These are phyloP conservation scores for Lichtheimia ornata DNA, from an alignment of 371 early-diverging fungal genomes.

Conservation along the genomic window DNA sequence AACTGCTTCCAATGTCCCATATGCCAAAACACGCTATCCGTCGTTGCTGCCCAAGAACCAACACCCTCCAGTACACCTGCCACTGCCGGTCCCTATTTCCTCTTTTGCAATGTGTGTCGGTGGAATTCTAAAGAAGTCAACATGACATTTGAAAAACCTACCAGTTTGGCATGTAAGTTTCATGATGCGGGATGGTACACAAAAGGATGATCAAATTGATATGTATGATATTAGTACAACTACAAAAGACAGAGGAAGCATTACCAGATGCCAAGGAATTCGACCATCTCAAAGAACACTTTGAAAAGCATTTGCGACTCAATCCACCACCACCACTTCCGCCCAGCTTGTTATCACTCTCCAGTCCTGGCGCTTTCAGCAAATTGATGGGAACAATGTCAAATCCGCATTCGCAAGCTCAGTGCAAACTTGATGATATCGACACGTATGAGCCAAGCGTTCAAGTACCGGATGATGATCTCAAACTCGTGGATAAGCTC, in stretches of 20 bases:
- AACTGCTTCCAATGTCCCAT: slow-evolving; percentile 95
- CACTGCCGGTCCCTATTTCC: slow-evolving; percentile 53
- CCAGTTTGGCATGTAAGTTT: slow-evolving; percentile 80
- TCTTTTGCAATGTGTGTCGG: slow-evolving; percentile 85
- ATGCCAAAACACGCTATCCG: slow-evolving; percentile 82
- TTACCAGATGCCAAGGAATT: slow-evolving; percentile 80
- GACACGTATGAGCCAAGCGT: slow-evolving; percentile 50
- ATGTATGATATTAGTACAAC: slow-evolving; percentile 54
- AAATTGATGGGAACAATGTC: slow-evolving; percentile 43
- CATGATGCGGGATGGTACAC: not conserved
- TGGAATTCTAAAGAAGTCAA: slow-evolving; percentile 92
- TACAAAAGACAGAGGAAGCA: slow-evolving; percentile 76
- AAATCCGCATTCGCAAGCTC: slow-evolving; percentile 24
- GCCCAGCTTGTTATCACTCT: slow-evolving; percentile 43
- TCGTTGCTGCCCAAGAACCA: slow-evolving; percentile 69
- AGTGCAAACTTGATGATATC: slow-evolving; percentile 53
- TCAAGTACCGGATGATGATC: slow-evolving; percentile 49
- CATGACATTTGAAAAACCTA: slow-evolving; percentile 90
- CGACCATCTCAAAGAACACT: slow-evolving; percentile 80
- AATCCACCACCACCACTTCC: slow-evolving; percentile 42
- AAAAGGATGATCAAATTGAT: not conserved
- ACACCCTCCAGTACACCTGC: slow-evolving; percentile 25
- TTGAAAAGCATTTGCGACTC: slow-evolving; percentile 66
- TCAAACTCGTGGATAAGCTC: slow-evolving; percentile 46
- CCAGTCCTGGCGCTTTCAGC: slow-evolving; percentile 38